phyloP scores from a whole-genome alignment of 345 rosid genomes.

The Anacardium occidentale region DNA sequence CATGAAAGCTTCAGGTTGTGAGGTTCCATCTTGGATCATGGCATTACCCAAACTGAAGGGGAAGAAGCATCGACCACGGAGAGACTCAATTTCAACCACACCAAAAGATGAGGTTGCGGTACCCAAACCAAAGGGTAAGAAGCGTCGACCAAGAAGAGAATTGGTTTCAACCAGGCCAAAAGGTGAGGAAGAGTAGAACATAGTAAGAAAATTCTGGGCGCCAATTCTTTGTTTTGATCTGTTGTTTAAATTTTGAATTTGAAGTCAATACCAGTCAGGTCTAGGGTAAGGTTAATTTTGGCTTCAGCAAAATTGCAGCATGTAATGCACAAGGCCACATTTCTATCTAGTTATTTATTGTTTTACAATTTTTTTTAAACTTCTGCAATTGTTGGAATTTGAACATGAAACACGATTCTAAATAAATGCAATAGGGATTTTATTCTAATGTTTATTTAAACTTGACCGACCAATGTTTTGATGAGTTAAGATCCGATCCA shows the following conservation, averaged over 20 bases:
- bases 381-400: too few species aligned
- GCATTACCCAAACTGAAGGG: conserved; percentile 66
- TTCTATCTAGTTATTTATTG: too few species aligned
- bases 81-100: conserved; percentile 67
- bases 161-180: conserved; percentile 65
- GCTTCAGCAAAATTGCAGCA: too few species aligned
- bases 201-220: not conserved
- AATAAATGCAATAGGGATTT: too few species aligned
- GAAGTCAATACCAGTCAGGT: not conserved
- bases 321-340: too few species aligned
- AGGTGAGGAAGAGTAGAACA: conserved; percentile 28
- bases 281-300: too few species aligned
- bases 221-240: not conserved
- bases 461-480: too few species aligned
- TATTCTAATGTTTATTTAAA: too few species aligned
- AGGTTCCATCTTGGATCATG: conserved; percentile 86
- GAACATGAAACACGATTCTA: too few species aligned
- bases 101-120: conserved; percentile 54
- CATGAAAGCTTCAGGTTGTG: conserved; percentile 84
- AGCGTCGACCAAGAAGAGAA: conserved; percentile 73
- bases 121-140: conserved; percentile 73
- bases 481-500: too few species aligned
- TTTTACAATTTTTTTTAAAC: too few species aligned
- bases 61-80: conserved; percentile 74
- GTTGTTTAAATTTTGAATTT: not conserved